Evolutionary conservation across 2,329 filamentous ascomycete genomes (phyloP), one percentile per base, ranked within the genome.

Genomic region (Aspergillus fischeri): DNA sequence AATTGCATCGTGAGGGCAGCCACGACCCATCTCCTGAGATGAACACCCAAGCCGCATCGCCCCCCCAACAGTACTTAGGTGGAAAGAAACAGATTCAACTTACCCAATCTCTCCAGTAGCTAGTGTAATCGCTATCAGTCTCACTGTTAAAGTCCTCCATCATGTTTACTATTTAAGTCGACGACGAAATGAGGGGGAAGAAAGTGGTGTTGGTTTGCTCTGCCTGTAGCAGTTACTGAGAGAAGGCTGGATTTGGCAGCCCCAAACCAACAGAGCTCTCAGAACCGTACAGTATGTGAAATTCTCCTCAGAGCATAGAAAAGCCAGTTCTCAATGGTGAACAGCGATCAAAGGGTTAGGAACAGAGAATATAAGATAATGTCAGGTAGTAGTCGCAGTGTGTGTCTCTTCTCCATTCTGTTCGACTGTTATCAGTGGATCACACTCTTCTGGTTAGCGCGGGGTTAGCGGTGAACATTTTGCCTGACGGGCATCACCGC

Each of bases 61-160:
- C 50, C 55, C 42, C 62, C 28, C 49, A 56, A 42, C 54, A 57
- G 57, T 45, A 48, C 7, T 49, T 49, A 54, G 51, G 45, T 49
- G 47, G 27, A 52, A 56, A 53, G 25, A 58, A 50, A 54, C 54
- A 60, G 51, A 48, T 44, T 52, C 60, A 61, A 87, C 91, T 80
- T 81, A 97, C 94, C 94, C 94, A 99, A 79, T 99, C 94, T 75
- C 93, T 84, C 94, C 94, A 99, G 77, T 97, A 99, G 78, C 92
- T 97, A 51, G 94, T 97, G 75, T 97, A 99, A 79, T 99, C 94
- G 77, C 92, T 97, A 74, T 99, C 94, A 11, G 92, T 96, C 77
- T 99, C 94, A 73, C 92, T 97, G 65, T 91, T 92, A 77, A 94
- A 97, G 78, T 97, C 93, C 74, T 97, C 94, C 94, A 97, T 97